phyloP scores from a whole-genome alignment of 2,329 filamentous ascomycete genomes.

The Stagonosporopsis cucurbitacearum region DNA sequence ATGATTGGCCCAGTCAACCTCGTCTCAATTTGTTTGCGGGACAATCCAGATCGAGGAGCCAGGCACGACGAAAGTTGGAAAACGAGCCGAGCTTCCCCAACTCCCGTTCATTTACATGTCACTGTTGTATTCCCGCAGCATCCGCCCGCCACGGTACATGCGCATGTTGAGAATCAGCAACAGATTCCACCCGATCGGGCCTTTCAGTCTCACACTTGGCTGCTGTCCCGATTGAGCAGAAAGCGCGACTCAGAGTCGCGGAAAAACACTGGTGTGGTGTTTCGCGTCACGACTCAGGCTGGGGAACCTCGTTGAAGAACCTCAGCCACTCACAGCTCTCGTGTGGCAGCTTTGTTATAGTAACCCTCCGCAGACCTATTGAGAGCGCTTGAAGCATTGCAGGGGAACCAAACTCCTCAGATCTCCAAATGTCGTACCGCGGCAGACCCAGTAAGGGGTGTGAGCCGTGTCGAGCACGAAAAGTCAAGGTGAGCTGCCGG shows the following conservation, averaged over 20 bases:
- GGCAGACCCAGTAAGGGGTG: conserved; percentile 47
- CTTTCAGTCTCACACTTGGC: background rate
- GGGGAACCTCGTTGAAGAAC: background rate
- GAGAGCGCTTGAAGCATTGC: background rate
- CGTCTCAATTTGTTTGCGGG: conserved; percentile 6
- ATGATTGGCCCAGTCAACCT: conserved; percentile 11
- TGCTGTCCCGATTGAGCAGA: background rate
- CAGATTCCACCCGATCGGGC: background rate
- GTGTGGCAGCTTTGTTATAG: background rate
- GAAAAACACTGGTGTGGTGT: conserved; percentile 2
- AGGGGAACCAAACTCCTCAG: background rate
- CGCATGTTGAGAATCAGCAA: background rate
- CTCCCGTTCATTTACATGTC: conserved; percentile 3
- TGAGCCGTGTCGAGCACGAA: conserved; percentile 42
- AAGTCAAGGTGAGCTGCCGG: conserved; percentile 39
- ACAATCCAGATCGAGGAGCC: conserved; percentile 8
- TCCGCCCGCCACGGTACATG: background rate
- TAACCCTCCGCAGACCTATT: background rate
- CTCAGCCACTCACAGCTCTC: background rate
- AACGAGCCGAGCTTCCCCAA: conserved; percentile 7
- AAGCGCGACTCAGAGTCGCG: background rate
- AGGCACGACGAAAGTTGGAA: conserved; percentile 7
- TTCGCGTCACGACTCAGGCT: conserved; percentile 1
- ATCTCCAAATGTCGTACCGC: conserved; percentile 41
- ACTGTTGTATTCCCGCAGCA: background rate